Evolutionary conservation across 225 moss, liverwort and hornwort species (phyloP).

Genomic region (Polytrichum commune): DNA sequence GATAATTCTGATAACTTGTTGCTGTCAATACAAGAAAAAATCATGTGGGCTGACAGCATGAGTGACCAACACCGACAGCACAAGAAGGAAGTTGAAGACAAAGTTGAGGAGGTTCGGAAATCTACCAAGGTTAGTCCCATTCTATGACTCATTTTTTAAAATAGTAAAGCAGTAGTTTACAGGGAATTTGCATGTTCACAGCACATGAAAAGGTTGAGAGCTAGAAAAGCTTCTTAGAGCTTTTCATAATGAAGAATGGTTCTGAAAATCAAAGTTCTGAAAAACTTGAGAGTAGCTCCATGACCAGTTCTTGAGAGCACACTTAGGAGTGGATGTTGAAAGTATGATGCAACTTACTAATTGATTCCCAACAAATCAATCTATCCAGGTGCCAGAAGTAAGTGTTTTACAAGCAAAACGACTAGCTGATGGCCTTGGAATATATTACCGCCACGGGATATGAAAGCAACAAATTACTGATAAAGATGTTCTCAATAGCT

Average conservation of each 20-base stretch:
- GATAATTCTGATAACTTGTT: conserved; percentile 74
- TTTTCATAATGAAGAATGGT: too few species aligned
- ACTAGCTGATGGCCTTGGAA: conserved; percentile 3
- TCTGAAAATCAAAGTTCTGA: too few species aligned
- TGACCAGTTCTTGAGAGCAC: too few species aligned
- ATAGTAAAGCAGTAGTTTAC: too few species aligned
- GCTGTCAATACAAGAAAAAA: conserved; percentile 90
- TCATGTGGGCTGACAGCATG: conserved; percentile 94
- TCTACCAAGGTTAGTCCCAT: conserved; percentile 60
- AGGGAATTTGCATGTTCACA: too few species aligned
- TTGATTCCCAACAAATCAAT: background rate
- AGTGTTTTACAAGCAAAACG: conserved; percentile 8
- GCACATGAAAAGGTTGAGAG: too few species aligned
- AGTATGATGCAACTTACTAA: too few species aligned
- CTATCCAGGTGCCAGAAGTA: conserved; percentile 6
- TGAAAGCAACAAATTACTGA: background rate
- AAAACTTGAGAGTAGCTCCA: too few species aligned
- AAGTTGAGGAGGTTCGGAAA: conserved; percentile 83
- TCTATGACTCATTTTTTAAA: too few species aligned
- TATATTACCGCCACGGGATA: conserved; percentile 2
- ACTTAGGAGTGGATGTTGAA: too few species aligned
- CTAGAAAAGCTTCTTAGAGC: too few species aligned
- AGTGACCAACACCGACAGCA: conserved; percentile 82
- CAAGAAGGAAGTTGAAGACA: conserved; percentile 96
- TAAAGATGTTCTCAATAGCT: conserved; percentile 1